Conservation (phyloP, 768 basidiomycete genomes). For the Leccinum disarticulatum region DNA sequence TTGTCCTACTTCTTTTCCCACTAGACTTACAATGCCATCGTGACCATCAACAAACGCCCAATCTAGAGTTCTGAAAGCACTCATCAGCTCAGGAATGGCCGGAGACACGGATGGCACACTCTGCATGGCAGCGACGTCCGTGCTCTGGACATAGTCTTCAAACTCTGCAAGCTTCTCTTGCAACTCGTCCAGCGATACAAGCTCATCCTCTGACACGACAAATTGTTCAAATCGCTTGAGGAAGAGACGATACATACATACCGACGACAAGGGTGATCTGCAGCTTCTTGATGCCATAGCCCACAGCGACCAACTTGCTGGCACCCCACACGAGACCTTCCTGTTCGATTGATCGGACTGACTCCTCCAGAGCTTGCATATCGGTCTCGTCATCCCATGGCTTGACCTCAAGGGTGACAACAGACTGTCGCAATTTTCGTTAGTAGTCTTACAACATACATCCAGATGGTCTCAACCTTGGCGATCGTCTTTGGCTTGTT, state of each 20-base stretch:
- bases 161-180: constrained; percentile 87
- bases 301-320: constrained; percentile 89
- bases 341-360: constrained; percentile 83
- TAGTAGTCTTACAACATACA: constrained; percentile 10
- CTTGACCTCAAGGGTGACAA: constrained; percentile 97
- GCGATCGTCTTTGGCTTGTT: constrained; percentile 83
- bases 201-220: constrained; percentile 78
- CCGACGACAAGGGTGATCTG: constrained; percentile 65
- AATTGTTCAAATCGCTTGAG: background rate
- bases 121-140: constrained; percentile 93
- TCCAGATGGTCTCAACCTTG: constrained; percentile 54
- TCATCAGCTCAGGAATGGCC: constrained; percentile 1
- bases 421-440: constrained; percentile 61
- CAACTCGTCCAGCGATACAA: constrained; percentile 88
- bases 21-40: constrained; percentile 9
- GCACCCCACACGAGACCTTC: constrained; percentile 96
- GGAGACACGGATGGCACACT: constrained; percentile 43
- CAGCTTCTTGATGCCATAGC: constrained; percentile 93
- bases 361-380: constrained; percentile 81
- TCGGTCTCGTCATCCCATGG: constrained; percentile 99
- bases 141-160: constrained; percentile 88
- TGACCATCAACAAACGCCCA: background rate
- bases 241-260: constrained; percentile 28
- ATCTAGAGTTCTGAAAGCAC: constrained; percentile 24
- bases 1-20: constrained; percentile 4